Base-by-base conservation (phyloP, 2,329 filamentous ascomycete genomes). In the Exophiala sp. region DNA sequence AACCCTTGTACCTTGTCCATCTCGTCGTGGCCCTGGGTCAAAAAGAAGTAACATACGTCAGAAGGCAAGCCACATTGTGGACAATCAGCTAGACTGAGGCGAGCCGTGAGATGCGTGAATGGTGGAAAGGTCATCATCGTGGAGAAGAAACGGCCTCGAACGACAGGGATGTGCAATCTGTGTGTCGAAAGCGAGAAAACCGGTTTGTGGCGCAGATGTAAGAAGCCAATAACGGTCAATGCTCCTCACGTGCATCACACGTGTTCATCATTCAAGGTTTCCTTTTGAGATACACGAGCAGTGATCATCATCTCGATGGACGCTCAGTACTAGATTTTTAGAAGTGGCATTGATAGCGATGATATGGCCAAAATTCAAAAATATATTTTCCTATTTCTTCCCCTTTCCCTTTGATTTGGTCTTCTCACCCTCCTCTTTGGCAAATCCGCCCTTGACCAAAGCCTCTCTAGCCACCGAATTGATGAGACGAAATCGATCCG, bases 401-500 rank as follows among this genome's bases (percentile, higher is more conserved):
- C 57, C 53, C 35, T 54, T 59, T 7, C 51, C 56, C 29, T 59
- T 57, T 11, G 48, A 43, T 35, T 58, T 54, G 7, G 29, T 18
- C 50, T 60, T 58, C 20, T 75, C 73, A 38, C 51, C 54, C 47
- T 75, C 74, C 36, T 85, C 83, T 52, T 75, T 77, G 8, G 82
- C 84, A 63, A 89, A 82, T 0, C 87, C 88, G 1, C 87, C 90
- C 66, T 83, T 83, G 8, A 96, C 81, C 60, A 97, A 79, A 0
- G 87, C 88, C 72, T 96, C 91, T 65, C 91, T 82, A 6, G 91
- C 91, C 7, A 85, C 88, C 51, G 82, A 80, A 68, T 96, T 96
- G 68, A 99, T 97, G 50, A 96, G 77, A 10, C 90, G 84, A 68
- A 99, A 99, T 60, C 94, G 78, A 69, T 91, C 87, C 46, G 92